A percentile compares a stretch with the other conserved stretches of the same genome.
phyloP scores from a whole-genome alignment of 768 basidiomycete genomes.

The Daedaleopsis nitida region DNA sequence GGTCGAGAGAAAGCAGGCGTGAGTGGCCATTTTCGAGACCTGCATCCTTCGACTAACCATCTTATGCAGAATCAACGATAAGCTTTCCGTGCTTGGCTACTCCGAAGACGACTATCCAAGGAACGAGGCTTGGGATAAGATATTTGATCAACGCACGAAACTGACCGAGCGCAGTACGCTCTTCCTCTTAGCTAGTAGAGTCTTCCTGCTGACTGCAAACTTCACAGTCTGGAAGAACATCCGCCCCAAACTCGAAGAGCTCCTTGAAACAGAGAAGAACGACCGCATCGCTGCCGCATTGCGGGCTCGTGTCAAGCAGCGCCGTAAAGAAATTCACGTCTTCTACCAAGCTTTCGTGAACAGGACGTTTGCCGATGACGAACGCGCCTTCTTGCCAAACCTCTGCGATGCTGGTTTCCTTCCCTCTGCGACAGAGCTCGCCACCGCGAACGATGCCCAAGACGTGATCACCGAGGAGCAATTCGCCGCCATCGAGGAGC shows the following conservation, averaged over 20 bases:
- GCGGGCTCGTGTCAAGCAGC: conserved; percentile 1
- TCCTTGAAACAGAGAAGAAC: background rate
- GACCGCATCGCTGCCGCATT: background rate
- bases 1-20: background rate
- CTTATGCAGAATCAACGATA: background rate
- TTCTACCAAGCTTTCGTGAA: background rate
- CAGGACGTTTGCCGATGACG: background rate
- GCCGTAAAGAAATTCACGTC: background rate
- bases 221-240: background rate
- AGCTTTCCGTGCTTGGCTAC: background rate
- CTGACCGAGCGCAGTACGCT: background rate
- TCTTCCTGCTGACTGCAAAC: background rate
- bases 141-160: background rate
- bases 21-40: background rate
- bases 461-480: background rate
- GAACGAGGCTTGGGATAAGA: background rate
- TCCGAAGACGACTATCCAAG: background rate
- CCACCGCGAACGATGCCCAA: background rate
- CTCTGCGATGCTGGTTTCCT: background rate
- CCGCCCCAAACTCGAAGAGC: background rate
- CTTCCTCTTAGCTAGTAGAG: background rate
- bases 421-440: background rate
- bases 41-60: too few relatives aligned
- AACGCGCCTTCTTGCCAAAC: background rate
- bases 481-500: background rate